Evolutionary conservation across 2,329 filamentous ascomycete species (phyloP), one percentile per base, ranked within the genome.

Genomic region (Penicillium paneum): DNA sequence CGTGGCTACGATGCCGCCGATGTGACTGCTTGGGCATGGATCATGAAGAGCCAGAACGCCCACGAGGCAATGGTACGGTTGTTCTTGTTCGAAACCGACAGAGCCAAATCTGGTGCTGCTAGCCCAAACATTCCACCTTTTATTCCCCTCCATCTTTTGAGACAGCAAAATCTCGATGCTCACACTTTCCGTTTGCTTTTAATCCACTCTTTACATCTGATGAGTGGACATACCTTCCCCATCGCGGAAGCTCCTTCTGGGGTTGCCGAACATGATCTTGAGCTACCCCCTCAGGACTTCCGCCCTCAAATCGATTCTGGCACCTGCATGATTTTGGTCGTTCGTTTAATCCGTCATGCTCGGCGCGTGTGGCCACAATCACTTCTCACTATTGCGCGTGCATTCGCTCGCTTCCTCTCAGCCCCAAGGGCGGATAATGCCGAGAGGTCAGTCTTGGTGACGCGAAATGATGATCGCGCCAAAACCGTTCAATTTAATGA

Each of bases 321-420:
- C n/a, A 69, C 65, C 15, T 65, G 75, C 35, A 69, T 76, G 59
- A 64, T 70, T 19, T 66, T 80, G 29, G 72, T 79, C 47, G 64
- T 75, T 45, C 76, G 79, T 21, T 70, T 84, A 28, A 64, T 83
- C 35, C 76, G 76, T 17, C 79, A 81, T 70, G 79, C 81, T 54
- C 76, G 79, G 21, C 65, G 70, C 40, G 70, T 79, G 13, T 80
- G 77, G 74, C 80, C 81, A 3, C 67, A 73, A 31, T 72, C 74
- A 3, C 69, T 81, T 28, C 63, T 74, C 26, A 67, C 67, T 26
- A 76, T 81, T 52, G 70, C 74, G 24, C 64, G 67, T 29, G 69
- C 76, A 40, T 69, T 77, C 52, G 68, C 74, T 26, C 61, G 64
- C 12, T 70, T 71, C 58, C 55, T 77, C 46, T 65, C 61, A 31